These are phyloP conservation scores for Prunus campanulata DNA, from an alignment of 306 rosid species.

Conservation along the genomic window DNA sequence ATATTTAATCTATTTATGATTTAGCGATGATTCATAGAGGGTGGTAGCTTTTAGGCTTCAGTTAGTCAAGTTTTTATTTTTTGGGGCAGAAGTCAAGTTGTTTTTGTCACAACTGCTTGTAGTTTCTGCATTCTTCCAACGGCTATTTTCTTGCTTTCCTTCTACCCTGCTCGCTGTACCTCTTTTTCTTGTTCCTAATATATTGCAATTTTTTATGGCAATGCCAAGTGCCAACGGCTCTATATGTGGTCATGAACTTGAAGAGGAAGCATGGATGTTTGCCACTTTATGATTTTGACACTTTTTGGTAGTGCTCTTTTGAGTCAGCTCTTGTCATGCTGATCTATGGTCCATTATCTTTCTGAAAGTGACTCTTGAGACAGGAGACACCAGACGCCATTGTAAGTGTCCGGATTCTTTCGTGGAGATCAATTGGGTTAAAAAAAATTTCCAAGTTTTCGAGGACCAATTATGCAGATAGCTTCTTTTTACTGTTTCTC, in stretches of 20 bases:
- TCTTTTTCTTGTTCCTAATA: background rate
- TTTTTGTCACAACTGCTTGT: too few species aligned
- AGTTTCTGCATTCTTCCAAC: background rate
- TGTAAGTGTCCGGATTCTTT: too few species aligned
- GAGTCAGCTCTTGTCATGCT: too few species aligned
- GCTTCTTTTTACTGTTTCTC: background rate
- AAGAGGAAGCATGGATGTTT: background rate
- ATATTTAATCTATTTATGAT: background rate
- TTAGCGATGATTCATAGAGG: background rate
- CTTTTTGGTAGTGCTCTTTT: background rate
- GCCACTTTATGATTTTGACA: background rate
- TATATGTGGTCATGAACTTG: background rate
- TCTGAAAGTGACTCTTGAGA: too few species aligned
- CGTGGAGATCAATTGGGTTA: background rate
- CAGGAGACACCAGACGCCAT: too few species aligned
- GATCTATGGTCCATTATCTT: too few species aligned
- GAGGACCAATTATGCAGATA: too few species aligned
- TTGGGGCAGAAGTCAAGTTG: background rate
- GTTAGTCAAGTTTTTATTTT: too few species aligned
- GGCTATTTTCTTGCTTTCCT: background rate
- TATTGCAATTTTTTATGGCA: background rate
- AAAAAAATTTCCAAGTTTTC: too few species aligned
- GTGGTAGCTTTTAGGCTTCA: background rate
- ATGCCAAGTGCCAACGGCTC: constrained; percentile 10
- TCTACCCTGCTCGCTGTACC: background rate